Evolutionary conservation across 108 stramenopile species (phyloP), one percentile per base, ranked within the genome.

Genomic region (Nannochloropsis gaditana): DNA sequence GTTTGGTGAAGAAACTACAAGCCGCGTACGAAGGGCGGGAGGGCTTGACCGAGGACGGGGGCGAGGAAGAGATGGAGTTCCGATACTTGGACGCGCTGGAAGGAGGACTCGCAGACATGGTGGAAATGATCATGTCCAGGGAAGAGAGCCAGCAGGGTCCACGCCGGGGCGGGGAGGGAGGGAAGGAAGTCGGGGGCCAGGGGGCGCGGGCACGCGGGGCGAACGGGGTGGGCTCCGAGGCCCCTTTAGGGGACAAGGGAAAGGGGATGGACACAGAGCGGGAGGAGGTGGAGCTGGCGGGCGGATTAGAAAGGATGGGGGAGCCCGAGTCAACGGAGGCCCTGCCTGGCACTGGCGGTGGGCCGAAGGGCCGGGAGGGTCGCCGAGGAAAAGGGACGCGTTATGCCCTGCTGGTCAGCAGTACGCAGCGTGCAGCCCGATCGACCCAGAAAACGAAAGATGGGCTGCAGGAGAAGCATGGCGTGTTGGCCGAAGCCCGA

Each of bases 31-130:
- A n/a, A 73, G 59, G 59, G 59, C 15, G 59, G 4, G 59, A 73
- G 59, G 59, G 8, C 4, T 8, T 73, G 4, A n/a, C 19, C n/a
- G 59, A n/a, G 3, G 59, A 6, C 19, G 59, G 59, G 4, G 59
- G 59, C 3, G 4, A n/a, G 59, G 6, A 73, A 2, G 59, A 8
- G n/a, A n/a, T 15, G 59, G 8, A 6, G 59, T 73, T 73, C n/a
- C 3, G 59, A 8, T 73, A n/a, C 19, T 73, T 73, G 59, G 59
- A 73, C 4, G 15, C n/a, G 8, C n/a, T 73, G 59, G 59, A 73
- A 73, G 59, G n/a, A n/a, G 59, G 59, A 73, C n/a, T 73, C 19
- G 59, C 59, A n/a, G 59, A 73, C n/a, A 73, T 73, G 59, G 59
- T 73, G 59, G 59, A 73, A n/a, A 73, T 73, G 59, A n/a, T 73